Percentiles rank a stretch among this genome's conserved stretches.
phyloP scores from a whole-genome alignment of 495 filamentous ascomycete species.

The Margaritispora aquatica region DNA sequence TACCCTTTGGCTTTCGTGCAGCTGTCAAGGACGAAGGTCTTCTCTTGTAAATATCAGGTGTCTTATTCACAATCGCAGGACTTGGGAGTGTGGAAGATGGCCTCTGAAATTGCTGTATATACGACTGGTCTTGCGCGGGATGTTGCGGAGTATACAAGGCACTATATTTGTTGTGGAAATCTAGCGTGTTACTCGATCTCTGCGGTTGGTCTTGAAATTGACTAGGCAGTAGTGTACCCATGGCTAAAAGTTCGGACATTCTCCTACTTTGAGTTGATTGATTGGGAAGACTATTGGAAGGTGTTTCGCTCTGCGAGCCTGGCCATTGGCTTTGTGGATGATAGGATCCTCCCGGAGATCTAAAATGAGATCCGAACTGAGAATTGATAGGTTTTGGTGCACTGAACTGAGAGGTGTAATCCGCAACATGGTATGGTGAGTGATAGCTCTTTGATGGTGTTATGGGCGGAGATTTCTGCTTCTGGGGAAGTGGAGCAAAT shows the following conservation, averaged over 20 bases:
- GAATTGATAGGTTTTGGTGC: neutral
- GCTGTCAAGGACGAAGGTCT: no score
- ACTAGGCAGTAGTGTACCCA: neutral
- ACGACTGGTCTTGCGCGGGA: neutral
- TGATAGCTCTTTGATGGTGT: neutral
- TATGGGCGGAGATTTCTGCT: no score
- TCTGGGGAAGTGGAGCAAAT: neutral
- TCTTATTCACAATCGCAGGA: no score
- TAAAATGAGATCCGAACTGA: neutral
- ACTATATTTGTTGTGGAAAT: neutral
- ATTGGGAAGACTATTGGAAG: neutral
- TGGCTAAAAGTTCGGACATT: no score
- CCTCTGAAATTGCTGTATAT: neutral
- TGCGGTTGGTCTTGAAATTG: neutral
- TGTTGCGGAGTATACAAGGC: neutral
- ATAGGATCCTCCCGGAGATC: neutral
- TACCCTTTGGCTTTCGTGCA: no score
- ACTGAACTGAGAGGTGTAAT: neutral
- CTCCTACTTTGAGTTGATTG: neutral
- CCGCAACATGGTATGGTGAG: neutral
- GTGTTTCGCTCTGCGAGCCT: neutral
- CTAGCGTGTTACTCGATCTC: neutral
- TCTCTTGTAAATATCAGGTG: no score
- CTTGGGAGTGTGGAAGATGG: no score
- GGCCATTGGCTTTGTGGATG: neutral